A percentile compares a stretch with the other conserved stretches of the same genome.
phyloP scores from a whole-genome alignment of 257 asterid genomes.

The Linderniella brevidens region DNA sequence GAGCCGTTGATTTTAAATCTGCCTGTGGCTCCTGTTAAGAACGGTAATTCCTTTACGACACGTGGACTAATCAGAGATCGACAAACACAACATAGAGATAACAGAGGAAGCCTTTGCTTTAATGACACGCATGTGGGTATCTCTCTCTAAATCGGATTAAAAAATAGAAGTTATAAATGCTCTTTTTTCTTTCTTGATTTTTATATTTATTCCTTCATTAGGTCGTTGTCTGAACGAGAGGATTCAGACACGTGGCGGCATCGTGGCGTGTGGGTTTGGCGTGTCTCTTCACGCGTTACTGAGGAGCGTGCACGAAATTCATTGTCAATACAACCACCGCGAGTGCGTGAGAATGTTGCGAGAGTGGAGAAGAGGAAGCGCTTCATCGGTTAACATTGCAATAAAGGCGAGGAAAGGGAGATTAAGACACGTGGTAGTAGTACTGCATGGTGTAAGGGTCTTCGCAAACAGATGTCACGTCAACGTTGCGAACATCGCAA shows the following conservation, averaged over 20 bases:
- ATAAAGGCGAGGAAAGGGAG: constrained; percentile 14
- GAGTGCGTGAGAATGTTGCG: constrained; percentile 3
- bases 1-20: constrained; percentile 13
- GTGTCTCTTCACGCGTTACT: constrained; percentile 8
- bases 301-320: constrained; percentile 12
- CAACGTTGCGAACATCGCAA: neutral
- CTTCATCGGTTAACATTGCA: constrained; percentile 3
- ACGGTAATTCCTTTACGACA: neutral
- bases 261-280: constrained; percentile 1
- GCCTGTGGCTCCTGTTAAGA: constrained; percentile 33
- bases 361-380: neutral
- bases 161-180: too few relatives aligned
- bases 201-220: neutral
- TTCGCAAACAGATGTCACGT: constrained; percentile 22
- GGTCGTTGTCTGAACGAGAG: too few relatives aligned
- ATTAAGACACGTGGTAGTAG: constrained; percentile 16
- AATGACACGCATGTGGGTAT: constrained; percentile 62
- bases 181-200: neutral
- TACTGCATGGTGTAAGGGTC: too few relatives aligned
- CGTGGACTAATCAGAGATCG: constrained; percentile 44
- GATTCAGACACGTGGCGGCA: neutral
- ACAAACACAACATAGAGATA: too few relatives aligned
- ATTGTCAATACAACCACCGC: neutral
- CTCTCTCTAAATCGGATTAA: too few relatives aligned
- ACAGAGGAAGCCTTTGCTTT: constrained; percentile 17